Evolutionary conservation across 2,329 filamentous ascomycete species (phyloP).

Genomic region (Blastomyces emzantsi): DNA sequence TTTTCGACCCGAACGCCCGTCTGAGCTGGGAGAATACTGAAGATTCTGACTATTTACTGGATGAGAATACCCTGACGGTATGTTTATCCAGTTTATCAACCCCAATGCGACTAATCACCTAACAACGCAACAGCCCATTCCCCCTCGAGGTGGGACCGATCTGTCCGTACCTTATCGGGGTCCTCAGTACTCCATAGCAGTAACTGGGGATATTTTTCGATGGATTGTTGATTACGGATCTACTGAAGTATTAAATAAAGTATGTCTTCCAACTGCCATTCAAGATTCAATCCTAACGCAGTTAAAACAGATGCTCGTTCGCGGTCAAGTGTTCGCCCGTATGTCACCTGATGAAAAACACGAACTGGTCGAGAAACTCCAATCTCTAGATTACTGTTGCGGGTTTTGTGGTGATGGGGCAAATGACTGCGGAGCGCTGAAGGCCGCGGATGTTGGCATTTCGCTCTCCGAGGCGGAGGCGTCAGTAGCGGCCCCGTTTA

Average conservation of each 20-base stretch:
- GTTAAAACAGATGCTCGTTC: constrained; percentile 64
- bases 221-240: constrained; percentile 92
- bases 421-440: constrained; percentile 93
- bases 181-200: constrained; percentile 76
- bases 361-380: constrained; percentile 92
- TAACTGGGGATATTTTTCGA: constrained; percentile 89
- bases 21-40: constrained; percentile 95
- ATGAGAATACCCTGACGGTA: constrained; percentile 52
- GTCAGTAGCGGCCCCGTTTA: constrained; percentile 96
- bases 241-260: constrained; percentile 63
- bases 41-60: constrained; percentile 65
- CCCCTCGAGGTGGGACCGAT: constrained; percentile 62
- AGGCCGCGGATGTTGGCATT: constrained; percentile 94
- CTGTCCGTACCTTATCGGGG: constrained; percentile 79
- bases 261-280: constrained; percentile 30
- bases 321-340: constrained; percentile 86
- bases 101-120: background rate
- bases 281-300: constrained; percentile 12
- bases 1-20: constrained; percentile 60
- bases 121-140: constrained; percentile 50
- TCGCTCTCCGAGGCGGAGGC: constrained; percentile 96
- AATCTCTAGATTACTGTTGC: constrained; percentile 88
- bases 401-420: constrained; percentile 97
- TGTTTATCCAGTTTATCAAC: background rate
- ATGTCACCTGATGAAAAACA: constrained; percentile 99